Percentiles rank a stretch among this genome's conserved stretches.
phyloP scores from a whole-genome alignment of 2,329 filamentous ascomycete genomes.

The Lasiodiplodia citricola region DNA sequence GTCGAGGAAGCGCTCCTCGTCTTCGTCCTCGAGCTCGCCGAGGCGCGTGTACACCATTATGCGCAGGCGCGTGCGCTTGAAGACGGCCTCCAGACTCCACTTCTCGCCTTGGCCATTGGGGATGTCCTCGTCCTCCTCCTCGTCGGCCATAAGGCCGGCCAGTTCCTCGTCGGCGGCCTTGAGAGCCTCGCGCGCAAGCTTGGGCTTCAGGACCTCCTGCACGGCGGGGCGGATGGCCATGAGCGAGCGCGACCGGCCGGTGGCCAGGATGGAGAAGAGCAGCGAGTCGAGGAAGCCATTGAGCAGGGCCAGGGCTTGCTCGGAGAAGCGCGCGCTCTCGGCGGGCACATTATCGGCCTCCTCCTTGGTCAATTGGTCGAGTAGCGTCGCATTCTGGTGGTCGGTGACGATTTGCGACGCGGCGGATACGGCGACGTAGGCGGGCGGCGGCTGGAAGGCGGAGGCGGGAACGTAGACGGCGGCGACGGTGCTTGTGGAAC shows the following conservation, averaged over 20 bases:
- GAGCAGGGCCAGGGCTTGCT: slow-evolving; percentile 74
- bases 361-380: slow-evolving; percentile 72
- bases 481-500: slow-evolving; percentile 55
- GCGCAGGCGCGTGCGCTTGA: slow-evolving; percentile 89
- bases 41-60: slow-evolving; percentile 99
- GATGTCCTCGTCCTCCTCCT: slow-evolving; percentile 65
- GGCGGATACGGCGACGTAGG: slow-evolving; percentile 85
- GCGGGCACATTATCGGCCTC: slow-evolving; percentile 63
- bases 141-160: slow-evolving; percentile 84
- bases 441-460: slow-evolving; percentile 73
- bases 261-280: slow-evolving; percentile 85
- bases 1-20: slow-evolving; percentile 87
- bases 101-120: slow-evolving; percentile 48
- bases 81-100: slow-evolving; percentile 91
- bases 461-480: slow-evolving; percentile 69
- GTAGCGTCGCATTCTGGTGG: slow-evolving; percentile 77
- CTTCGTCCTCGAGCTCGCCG: slow-evolving; percentile 96
- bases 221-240: slow-evolving; percentile 79
- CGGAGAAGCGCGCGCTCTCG: slow-evolving; percentile 73
- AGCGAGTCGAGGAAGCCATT: slow-evolving; percentile 95
- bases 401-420: slow-evolving; percentile 92
- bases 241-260: slow-evolving; percentile 78
- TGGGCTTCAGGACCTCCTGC: slow-evolving; percentile 83
- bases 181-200: slow-evolving; percentile 84
- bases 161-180: slow-evolving; percentile 85